Percentiles rank a stretch among this genome's conserved stretches.
phyloP scores from a whole-genome alignment of 805 yeast species.

The Ogataea paradorogensis region DNA sequence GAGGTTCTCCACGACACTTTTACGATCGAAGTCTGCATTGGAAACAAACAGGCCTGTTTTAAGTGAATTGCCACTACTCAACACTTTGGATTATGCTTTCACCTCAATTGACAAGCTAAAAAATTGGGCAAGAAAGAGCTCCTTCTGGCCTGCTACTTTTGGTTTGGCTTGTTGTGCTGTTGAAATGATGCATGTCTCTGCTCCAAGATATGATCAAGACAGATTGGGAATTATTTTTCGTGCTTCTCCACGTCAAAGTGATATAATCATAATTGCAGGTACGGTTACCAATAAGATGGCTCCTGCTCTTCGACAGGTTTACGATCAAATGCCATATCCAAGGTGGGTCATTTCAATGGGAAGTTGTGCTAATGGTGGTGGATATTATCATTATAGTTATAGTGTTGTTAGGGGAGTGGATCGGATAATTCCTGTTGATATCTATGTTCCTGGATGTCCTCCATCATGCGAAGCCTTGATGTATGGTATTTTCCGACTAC shows the following conservation, averaged over 20 bases:
- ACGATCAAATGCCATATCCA: slow-evolving; percentile 93
- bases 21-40: slow-evolving; percentile 27
- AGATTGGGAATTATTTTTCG: slow-evolving; percentile 89
- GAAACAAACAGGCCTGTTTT: slow-evolving; percentile 71
- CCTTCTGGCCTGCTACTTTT: slow-evolving; percentile 91
- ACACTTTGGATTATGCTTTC: slow-evolving; percentile 73
- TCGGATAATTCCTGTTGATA: slow-evolving; percentile 83
- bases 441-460: slow-evolving; percentile 91
- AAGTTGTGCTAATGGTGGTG: slow-evolving; percentile 92
- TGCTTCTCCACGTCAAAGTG: slow-evolving; percentile 91
- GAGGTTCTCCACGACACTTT: slow-evolving; percentile 6
- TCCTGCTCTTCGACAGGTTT: slow-evolving; percentile 87
- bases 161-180: slow-evolving; percentile 94
- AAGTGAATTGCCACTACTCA: slow-evolving; percentile 56
- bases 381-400: slow-evolving; percentile 86
- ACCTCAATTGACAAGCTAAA: slow-evolving; percentile 80
- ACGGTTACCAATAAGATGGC: slow-evolving; percentile 92
- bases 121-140: slow-evolving; percentile 88
- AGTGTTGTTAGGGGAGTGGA: slow-evolving; percentile 90
- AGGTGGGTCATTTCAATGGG: slow-evolving; percentile 96
- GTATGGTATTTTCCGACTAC: slow-evolving; percentile 87
- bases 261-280: slow-evolving; percentile 90
- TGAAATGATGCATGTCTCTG: slow-evolving; percentile 91
- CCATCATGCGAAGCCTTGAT: slow-evolving; percentile 88
- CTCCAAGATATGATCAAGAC: slow-evolving; percentile 90